A percentile compares a stretch with the other conserved stretches of the same genome.
Evolutionary conservation across 108 stramenopile genomes (phyloP).

Genomic region (Cyclostephanos tholiformis): DNA sequence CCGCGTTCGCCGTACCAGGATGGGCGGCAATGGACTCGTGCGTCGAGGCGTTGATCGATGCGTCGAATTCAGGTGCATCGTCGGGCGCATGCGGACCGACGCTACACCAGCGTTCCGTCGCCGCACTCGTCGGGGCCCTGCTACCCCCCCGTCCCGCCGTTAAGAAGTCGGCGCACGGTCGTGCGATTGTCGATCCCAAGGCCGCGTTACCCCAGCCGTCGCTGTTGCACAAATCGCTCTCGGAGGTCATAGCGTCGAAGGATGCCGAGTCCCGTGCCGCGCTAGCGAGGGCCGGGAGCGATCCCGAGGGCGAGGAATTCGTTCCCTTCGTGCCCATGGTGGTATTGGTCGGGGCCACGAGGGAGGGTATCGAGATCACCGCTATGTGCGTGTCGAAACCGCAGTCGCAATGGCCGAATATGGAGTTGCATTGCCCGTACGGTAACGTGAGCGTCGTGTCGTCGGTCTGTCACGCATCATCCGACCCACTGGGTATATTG

Average conservation of each 20-base stretch:
- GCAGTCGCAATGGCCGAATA: conserved; percentile 53
- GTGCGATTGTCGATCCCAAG: neutral
- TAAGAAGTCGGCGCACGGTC: conserved; percentile 25
- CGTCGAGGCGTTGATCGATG: conserved; percentile 72
- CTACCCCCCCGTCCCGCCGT: conserved; percentile 40
- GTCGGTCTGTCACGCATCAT: no score
- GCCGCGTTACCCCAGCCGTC: conserved; percentile 59
- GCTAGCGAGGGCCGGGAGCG: conserved; percentile 12
- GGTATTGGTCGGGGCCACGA: conserved; percentile 40
- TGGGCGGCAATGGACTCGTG: conserved; percentile 63
- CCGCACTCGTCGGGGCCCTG: conserved; percentile 66
- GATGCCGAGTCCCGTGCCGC: conserved; percentile 28
- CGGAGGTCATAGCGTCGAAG: conserved; percentile 21
- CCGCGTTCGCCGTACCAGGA: conserved; percentile 75
- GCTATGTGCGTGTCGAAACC: conserved; percentile 43
- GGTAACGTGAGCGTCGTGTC: no score
- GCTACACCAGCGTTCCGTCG: conserved; percentile 69
- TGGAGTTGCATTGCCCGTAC: no score
- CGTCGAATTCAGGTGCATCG: conserved; percentile 28
- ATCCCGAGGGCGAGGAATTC: neutral
- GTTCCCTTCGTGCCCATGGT: conserved; percentile 38
- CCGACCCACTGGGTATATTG: no score
- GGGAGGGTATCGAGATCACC: conserved; percentile 40
- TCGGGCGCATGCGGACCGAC: conserved; percentile 42
- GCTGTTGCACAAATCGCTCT: conserved; percentile 18